Base-by-base conservation (phyloP, 495 filamentous ascomycete species). In the Chaetomium tenue region DNA sequence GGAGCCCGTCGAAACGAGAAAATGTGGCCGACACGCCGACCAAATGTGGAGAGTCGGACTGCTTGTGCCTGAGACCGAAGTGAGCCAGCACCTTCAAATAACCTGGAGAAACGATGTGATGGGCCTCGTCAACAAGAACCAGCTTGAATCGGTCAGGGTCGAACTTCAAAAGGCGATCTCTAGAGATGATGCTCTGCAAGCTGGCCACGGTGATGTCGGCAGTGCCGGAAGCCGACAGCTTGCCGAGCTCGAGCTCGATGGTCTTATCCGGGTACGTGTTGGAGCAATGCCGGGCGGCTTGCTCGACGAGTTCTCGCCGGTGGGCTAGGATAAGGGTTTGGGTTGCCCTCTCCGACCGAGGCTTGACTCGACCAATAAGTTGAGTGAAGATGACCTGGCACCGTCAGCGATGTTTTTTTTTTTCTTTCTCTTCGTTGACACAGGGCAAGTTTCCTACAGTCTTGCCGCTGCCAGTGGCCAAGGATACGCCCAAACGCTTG, bases 131-230 rank as follows among this genome's bases (percentile, higher is more conserved):
- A 8, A 99, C 93, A 16, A 99, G 82, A 3, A 99, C 76, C 0
- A 99, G 84, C 73, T 99, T 99, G 81, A 93, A 97, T 23, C 76
- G 75, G 2, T 64, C 74, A 0, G 92, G 90, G 63, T 97, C 86
- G 69, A 92, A 98, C 67, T 96, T 97, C 39, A 69, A 56, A 16
- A 97, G 81, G 30, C 94, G 83, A 53, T 92, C 86, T 18, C 83
- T 81, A 4, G 88, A 92, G 0, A 80, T 83, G 51, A 99, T 84
- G 65, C 89, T 95, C 67, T 87, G 85, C 37, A 98, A 79, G 5
- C 92, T 96, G n/a, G 93, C 95, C 58, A 98, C 82, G 13, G 93
- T 97, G 68, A 99, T 96, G 74, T 98, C 94, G 42, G 93, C 94
- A 5, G 72, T 63, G 12, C 92, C 92, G 5, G 86, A 86, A 1